Conservation (phyloP, 768 basidiomycete species). For the Serendipita sp. region DNA sequence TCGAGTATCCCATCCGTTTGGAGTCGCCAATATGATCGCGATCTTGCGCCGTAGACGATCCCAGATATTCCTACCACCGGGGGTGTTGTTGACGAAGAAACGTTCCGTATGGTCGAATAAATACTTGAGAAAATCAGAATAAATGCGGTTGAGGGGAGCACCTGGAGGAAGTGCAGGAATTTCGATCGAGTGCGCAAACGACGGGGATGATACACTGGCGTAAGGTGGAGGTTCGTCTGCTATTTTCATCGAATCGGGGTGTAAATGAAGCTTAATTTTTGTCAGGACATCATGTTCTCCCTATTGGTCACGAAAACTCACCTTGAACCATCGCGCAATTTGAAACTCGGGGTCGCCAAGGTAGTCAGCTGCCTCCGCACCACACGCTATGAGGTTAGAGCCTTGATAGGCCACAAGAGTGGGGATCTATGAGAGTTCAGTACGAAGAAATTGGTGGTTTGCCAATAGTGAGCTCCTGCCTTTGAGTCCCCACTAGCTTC, state of each 20-base stretch:
- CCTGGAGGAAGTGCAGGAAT: slow-evolving; percentile 28
- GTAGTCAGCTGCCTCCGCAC: neutral
- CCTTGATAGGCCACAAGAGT: neutral
- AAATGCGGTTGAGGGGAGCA: slow-evolving; percentile 27
- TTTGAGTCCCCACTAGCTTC: neutral
- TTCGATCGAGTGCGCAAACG: slow-evolving; percentile 11
- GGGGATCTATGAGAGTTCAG: neutral
- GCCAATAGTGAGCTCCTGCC: neutral
- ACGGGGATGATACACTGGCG: neutral
- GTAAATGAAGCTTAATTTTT: neutral
- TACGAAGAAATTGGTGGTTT: neutral
- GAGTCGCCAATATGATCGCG: slow-evolving; percentile 32
- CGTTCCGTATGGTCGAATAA: slow-evolving; percentile 26
- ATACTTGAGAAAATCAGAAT: slow-evolving; percentile 34
- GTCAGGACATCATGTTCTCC: neutral
- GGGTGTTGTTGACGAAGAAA: slow-evolving; percentile 26
- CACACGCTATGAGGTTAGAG: neutral
- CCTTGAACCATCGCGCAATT: neutral
- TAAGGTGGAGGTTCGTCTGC: neutral
- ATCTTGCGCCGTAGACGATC: neutral
- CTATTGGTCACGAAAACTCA: neutral
- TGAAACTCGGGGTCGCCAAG: neutral
- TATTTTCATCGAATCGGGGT: neutral
- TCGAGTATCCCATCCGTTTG: slow-evolving; percentile 32
- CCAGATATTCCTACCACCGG: neutral